Evolutionary conservation across 345 rosid species (phyloP), one percentile per base, ranked within the genome.

Genomic region (Eutrema yunnanense): DNA sequence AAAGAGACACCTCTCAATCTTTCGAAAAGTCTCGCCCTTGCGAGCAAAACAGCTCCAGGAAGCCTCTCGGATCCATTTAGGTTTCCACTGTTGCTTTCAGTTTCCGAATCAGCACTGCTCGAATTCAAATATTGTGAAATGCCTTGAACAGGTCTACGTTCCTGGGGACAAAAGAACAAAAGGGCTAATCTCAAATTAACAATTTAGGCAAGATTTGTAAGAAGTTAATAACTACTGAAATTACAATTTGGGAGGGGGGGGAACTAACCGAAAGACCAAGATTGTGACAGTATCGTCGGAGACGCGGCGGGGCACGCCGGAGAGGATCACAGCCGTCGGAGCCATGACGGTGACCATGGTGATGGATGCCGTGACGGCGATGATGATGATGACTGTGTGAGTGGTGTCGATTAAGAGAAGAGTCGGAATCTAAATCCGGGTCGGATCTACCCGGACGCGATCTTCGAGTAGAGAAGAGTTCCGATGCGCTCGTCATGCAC

Each of bases 401-500:
- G 56, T 64, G 73, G 71, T 37, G 69, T 61, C 92, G 86, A 2
- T 82, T 83, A 16, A 81, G 65, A 60, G 77, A 52, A 38, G 82
- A 67, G 8, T 79, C 88, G 60, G 80, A 67, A 34, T 55, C 87
- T 6, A 58, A 72, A 66, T 78, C 90, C 57, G 72, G 79, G 69
- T 73, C 82, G 68, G 81, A 8, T 34, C 97, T 89, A 53, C 81
- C 84, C 67, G 74, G 74, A 37, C 98, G 93, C 29, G 88, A 93
- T 81, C 98, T 84, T 73, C 98, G 72, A 51, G 75, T 86, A 69
- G 90, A 84, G 82, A 93, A 89, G 19, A 93, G 81, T 85, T 93
- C 97, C 56, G 95, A 85, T 60, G 94, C 94, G 80, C 90, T 90
- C 88, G 98, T 85, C 97, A 90, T 90, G 75, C 96, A 82, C 81